These are phyloP conservation scores for Millerozyma miso DNA, from an alignment of 805 yeast genomes.

Conservation along the genomic window DNA sequence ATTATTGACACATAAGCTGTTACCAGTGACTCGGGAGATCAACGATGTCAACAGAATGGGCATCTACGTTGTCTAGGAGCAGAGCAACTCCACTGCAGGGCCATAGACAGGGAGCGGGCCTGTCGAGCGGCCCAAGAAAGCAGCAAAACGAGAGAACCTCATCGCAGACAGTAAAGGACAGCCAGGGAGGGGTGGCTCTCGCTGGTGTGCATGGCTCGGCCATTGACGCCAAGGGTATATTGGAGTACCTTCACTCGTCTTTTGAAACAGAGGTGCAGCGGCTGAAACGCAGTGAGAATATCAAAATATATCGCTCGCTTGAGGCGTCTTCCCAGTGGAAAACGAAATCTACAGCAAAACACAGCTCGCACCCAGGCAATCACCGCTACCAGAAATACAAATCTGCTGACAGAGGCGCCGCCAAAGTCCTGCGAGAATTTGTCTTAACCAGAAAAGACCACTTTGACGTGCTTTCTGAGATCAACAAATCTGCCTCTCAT, in stretches of 20 bases:
- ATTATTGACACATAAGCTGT: not conserved
- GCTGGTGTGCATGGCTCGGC: not conserved
- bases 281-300: conserved; percentile 16
- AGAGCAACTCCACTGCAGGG: conserved; percentile 1
- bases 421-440: not conserved
- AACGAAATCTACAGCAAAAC: conserved; percentile 5
- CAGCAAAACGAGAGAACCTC: not conserved
- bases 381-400: conserved; percentile 4
- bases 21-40: not conserved
- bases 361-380: conserved; percentile 1
- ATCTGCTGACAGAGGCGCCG: not conserved
- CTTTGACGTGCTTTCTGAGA: no score
- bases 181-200: not conserved
- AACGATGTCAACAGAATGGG: conserved; percentile 15
- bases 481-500: no score
- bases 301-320: conserved; percentile 18
- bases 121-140: not conserved
- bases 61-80: conserved; percentile 9
- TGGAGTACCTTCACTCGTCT: conserved; percentile 14
- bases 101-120: conserved; percentile 2
- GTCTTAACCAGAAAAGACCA: no score
- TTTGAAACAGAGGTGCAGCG: conserved; percentile 14
- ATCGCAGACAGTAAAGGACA: not conserved
- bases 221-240: conserved; percentile 17
- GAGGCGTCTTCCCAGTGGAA: conserved; percentile 22